Evolutionary conservation across 371 early-diverging fungal species (phyloP), one percentile per base, ranked within the genome.

Genomic region (Nematocida sp.): DNA sequence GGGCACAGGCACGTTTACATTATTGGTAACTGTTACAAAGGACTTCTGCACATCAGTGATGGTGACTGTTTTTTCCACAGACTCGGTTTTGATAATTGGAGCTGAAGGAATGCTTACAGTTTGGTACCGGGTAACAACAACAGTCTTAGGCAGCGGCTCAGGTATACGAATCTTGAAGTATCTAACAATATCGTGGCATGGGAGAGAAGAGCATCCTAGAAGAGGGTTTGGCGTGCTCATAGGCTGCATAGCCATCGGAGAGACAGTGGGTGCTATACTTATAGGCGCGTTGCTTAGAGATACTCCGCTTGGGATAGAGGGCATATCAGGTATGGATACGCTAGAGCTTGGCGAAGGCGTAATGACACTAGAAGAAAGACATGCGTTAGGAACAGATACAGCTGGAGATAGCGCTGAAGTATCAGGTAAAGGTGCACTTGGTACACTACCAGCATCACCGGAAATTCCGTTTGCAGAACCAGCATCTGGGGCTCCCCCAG

Each of bases 91-190:
- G 38, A 56, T 27, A 27, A 34, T 17, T 11, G 38, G 36, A 13
- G 8, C 43, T 63, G 31, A 25, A 7, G 13, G 17, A n/a, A 38
- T 21, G 13, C 3, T 67, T n/a, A 58, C 34, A 17, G 46, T 58
- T 2, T 60, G 23, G 7, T 56, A 15, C 32, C 15, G 15, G n/a
- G 56, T 55, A n/a, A 54, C 31, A 38, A 52, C 36, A 17, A 62
- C 62, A 19, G 62, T 36, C 21, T 25, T 11, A 19, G 48, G 19
- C 4, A 70, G 21, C 15, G 63, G 74, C 34, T 70, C 60, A 0
- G 74, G 74, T n/a, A 70, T 1, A 21, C 52, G 56, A 46, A 70
- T 70, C 62, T 70, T 70, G 31, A 70, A 70, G 74, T 70, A 70
- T 60, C 74, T 43, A 11, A 70, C 46, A 2, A 70, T 53, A 50